Evolutionary conservation across 129 eudicot species (phyloP).

Genomic region (Lonicera japonica): DNA sequence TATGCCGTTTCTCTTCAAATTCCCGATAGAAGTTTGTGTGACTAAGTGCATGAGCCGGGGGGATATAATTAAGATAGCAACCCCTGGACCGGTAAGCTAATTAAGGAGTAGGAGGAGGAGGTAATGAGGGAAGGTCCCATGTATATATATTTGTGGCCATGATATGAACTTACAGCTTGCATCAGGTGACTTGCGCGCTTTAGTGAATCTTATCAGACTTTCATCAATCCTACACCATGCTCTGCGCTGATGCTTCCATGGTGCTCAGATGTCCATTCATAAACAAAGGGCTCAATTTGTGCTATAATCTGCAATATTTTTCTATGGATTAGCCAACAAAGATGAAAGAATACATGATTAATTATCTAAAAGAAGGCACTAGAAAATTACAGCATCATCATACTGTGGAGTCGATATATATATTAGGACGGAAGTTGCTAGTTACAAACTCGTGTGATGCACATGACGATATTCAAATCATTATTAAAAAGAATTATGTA

Average conservation of each 20-base stretch:
- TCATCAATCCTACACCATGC: slow-evolving; percentile 92
- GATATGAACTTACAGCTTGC: slow-evolving; percentile 69
- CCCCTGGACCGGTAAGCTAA: too few species aligned
- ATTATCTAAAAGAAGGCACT: slow-evolving; percentile 7
- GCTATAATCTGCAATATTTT: slow-evolving; percentile 56
- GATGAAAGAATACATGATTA: not conserved
- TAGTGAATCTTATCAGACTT: slow-evolving; percentile 88
- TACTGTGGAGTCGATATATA: slow-evolving; percentile 65
- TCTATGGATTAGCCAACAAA: slow-evolving; percentile 6
- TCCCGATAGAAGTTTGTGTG: too few species aligned
- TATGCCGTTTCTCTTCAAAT: too few species aligned
- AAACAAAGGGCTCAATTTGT: slow-evolving; percentile 90
- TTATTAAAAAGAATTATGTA: too few species aligned
- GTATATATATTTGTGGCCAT: not conserved
- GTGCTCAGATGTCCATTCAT: slow-evolving; percentile 95
- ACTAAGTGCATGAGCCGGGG: too few species aligned
- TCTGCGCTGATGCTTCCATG: slow-evolving; percentile 98
- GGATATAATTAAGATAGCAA: too few species aligned
- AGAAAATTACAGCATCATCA: slow-evolving; percentile 59
- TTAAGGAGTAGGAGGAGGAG: too few species aligned
- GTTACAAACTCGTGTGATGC: too few species aligned
- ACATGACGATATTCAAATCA: too few species aligned
- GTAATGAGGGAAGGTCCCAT: too few species aligned
- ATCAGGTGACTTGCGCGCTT: slow-evolving; percentile 94
- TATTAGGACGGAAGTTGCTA: slow-evolving; percentile 87